Evolutionary conservation across 306 rosid species (phyloP), one percentile per base, ranked within the genome.

Genomic region (Quercus dentata): DNA sequence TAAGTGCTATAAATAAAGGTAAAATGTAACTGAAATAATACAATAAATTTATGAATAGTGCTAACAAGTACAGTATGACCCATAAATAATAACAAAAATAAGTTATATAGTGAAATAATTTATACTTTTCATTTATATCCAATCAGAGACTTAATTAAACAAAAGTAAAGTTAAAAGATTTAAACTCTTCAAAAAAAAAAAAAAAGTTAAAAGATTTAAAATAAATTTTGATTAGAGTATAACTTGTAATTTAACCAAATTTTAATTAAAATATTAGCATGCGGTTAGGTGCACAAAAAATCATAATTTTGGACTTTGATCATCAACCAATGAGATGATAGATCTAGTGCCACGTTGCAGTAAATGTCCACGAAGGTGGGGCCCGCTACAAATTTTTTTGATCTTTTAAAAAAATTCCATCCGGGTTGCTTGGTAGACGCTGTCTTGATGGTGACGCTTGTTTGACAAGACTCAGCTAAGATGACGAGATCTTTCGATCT

Each of bases 291-390:
- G n/a, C 58, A 2, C 5, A 19, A 49, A 11, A 49, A 49, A 49
- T 3, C 12, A 2, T 23, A 6, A 7, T 57, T 56, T 73, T 72
- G 71, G 46, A 1, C 44, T n/a, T 38, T 4, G 61, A 59, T 7
- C 25, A 33, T 20, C 30, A 14, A 8, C 64, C 83, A 70, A 79
- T 63, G 56, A 31, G 81, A 10, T 46, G 1, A 11, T 41, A 14
- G 30, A 71, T 63, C 41, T n/a, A 5, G 58, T 28, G 85, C 78
- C 93, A 82, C 85, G 83, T 80, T 14, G 76, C 52, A 14, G 44
- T 0, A 6, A 12, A 51, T 41, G 78, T 80, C 85, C 14, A 85
- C 73, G 31, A 85, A 77, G 2, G 17, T 28, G 81, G 85, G 85
- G 19, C 72, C 84, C 56, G 56, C 3, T 75, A 56, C 25, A 81